Evolutionary conservation across 2,329 filamentous ascomycete species (phyloP).

Genomic region (Diaporthe capsici): DNA sequence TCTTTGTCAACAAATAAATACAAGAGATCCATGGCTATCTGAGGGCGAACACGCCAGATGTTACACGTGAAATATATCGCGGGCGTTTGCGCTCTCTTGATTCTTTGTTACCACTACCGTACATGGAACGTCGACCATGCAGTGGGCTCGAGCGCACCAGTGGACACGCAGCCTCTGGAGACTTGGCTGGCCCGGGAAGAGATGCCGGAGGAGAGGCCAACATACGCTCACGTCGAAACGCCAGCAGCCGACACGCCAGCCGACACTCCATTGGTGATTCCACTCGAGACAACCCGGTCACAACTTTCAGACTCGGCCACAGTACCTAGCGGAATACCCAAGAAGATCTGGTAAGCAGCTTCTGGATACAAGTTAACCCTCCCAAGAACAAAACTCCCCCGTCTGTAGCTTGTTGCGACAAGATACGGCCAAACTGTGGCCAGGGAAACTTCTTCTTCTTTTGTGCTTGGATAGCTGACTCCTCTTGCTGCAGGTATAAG

Average conservation of each 20-base stretch:
- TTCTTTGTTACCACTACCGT: not conserved
- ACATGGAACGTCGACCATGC: not conserved
- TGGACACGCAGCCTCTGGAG: not conserved
- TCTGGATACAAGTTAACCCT: too few species aligned
- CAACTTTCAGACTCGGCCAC: not conserved
- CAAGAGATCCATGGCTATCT: not conserved
- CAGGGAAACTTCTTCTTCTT: too few species aligned
- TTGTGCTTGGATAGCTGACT: too few species aligned
- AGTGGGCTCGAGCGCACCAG: not conserved
- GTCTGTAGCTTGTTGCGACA: too few species aligned
- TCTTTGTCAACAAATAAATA: not conserved
- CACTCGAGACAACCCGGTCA: not conserved
- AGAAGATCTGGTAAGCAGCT: conserved; percentile 49
- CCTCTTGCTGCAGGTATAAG: conserved; percentile 48
- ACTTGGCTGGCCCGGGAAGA: not conserved
- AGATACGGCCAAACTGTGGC: too few species aligned
- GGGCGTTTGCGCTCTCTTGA: not conserved
- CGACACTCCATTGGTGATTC: not conserved
- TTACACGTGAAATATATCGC: not conserved
- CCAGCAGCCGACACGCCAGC: not conserved
- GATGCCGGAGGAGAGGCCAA: not conserved
- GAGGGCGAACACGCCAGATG: not conserved
- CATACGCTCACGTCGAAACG: not conserved
- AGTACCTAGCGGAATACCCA: conserved; percentile 2
- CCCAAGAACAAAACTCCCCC: too few species aligned